Base-by-base conservation (phyloP, 805 yeast genomes). In the Saccharomycopsis vini region DNA sequence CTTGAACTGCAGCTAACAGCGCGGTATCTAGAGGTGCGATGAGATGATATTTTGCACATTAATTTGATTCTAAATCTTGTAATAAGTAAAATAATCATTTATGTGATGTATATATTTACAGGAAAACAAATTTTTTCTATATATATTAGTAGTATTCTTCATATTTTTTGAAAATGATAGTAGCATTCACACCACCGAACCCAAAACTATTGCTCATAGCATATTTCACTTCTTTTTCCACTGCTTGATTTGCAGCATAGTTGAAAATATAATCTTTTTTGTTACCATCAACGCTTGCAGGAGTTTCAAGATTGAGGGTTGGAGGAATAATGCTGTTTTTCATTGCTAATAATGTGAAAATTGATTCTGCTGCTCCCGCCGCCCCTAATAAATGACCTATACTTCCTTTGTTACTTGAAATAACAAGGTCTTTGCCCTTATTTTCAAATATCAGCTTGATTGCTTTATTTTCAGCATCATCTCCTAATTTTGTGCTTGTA, bases 301-400 rank as follows among this genome's bases (percentile, higher is more conserved):
- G 62, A 22, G 65, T 53, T 2, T 71, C 67, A 46, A 88, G 69
- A 57, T 92, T 92, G 45, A 84, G 61, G 0, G 95, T 87, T 6
- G 95, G 94, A 0, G 97, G 97, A 2, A 85, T 53, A 1, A 64
- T 56, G 6, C 72, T 69, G 3, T 75, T 59, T 32, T 72, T 59
- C 37, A 90, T 54, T 0, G 95, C 78, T 55, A 80, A 56, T 2
- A 87, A 63, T 0, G 95, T 78, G 59, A 86, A 85, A 1, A 88
- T 78, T 3, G 94, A 76, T 56, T 92, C 99, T 3, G 92, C 86
- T 0, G 95, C 79, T 4, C 98, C 99, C 0, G 98, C 92, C 1
- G 95, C 98, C 1, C 98, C 98, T 23, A 92, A 65, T 18, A 90
- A 67, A 62, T 92, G 99, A 0, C 99, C 99, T 33, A 84, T 82